Evolutionary conservation across 2,329 filamentous ascomycete genomes (phyloP).

Genomic region (Lasiodiplodia gonubiensis): DNA sequence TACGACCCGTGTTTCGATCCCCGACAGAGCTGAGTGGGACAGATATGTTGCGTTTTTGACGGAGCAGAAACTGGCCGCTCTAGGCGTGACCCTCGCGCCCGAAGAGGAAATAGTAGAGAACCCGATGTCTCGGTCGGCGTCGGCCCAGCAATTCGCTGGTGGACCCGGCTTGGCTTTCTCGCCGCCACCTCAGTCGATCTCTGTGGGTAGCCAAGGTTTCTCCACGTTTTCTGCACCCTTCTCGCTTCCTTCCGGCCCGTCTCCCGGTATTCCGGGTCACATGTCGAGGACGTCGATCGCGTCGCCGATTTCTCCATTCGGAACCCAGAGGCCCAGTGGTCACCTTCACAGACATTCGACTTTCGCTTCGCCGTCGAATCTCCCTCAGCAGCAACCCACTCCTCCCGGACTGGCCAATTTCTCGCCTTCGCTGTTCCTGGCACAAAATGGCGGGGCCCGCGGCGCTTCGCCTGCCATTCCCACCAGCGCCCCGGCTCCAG

Average conservation of each 20-base stretch:
- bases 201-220: conserved; percentile 72
- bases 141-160: conserved; percentile 62
- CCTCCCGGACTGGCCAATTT: conserved; percentile 54
- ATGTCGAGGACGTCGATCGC: conserved; percentile 68
- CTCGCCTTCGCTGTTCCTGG: conserved; percentile 49
- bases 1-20: conserved; percentile 70
- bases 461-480: conserved; percentile 51
- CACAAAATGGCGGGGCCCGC: conserved; percentile 45
- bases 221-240: conserved; percentile 35
- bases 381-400: conserved; percentile 67
- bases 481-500: conserved; percentile 43
- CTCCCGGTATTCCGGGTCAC: conserved; percentile 53
- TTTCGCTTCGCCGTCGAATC: conserved; percentile 71
- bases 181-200: conserved; percentile 79
- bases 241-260: conserved; percentile 64
- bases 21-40: conserved; percentile 75
- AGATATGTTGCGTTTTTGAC: conserved; percentile 81
- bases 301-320: conserved; percentile 74
- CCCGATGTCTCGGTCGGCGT: conserved; percentile 73
- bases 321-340: conserved; percentile 55
- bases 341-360: conserved; percentile 75
- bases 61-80: conserved; percentile 88
- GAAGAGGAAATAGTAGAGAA: conserved; percentile 71
- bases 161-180: conserved; percentile 79
- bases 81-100: conserved; percentile 82